These are phyloP conservation scores for Panellus pusillus DNA, from an alignment of 768 basidiomycete species.

Conservation along the genomic window DNA sequence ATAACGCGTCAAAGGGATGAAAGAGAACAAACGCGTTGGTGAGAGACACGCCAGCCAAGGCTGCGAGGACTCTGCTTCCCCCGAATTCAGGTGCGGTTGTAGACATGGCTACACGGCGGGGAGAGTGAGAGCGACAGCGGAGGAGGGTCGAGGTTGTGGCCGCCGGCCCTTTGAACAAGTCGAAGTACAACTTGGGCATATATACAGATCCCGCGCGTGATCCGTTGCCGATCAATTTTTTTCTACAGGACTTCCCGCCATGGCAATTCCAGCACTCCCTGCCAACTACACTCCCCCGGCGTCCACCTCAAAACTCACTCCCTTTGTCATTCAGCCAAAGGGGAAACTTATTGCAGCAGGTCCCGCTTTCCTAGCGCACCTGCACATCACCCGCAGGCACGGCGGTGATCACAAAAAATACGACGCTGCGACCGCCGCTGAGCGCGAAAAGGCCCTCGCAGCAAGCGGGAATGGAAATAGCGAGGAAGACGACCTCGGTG, in stretches of 20 bases:
- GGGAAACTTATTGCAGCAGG: constrained; percentile 75
- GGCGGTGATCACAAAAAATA: constrained; percentile 81
- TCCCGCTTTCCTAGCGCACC: constrained; percentile 81
- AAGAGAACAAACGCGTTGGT: background rate
- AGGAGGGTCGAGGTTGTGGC: too few relatives aligned
- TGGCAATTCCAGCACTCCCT: constrained; percentile 12
- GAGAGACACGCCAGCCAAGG: constrained; percentile 5
- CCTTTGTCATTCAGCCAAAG: constrained; percentile 17
- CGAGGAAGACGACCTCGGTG: constrained; percentile 81
- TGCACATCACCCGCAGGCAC: constrained; percentile 72
- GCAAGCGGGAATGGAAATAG: constrained; percentile 33
- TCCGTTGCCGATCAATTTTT: background rate
- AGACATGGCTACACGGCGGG: constrained; percentile 1
- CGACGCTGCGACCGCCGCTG: constrained; percentile 56
- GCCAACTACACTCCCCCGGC: constrained; percentile 8
- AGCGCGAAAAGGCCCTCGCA: constrained; percentile 47
- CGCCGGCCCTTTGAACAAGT: too few relatives aligned
- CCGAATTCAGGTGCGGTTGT: background rate
- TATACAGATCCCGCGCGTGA: too few relatives aligned
- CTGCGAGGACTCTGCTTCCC: constrained; percentile 11
- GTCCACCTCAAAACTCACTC: constrained; percentile 16
- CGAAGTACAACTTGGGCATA: too few relatives aligned
- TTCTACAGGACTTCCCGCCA: background rate
- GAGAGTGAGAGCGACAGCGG: background rate
- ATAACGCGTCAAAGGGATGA: too few relatives aligned